Conservation (phyloP, 192 early-diverging fungal genomes). For the Haplosporangium gracile region DNA sequence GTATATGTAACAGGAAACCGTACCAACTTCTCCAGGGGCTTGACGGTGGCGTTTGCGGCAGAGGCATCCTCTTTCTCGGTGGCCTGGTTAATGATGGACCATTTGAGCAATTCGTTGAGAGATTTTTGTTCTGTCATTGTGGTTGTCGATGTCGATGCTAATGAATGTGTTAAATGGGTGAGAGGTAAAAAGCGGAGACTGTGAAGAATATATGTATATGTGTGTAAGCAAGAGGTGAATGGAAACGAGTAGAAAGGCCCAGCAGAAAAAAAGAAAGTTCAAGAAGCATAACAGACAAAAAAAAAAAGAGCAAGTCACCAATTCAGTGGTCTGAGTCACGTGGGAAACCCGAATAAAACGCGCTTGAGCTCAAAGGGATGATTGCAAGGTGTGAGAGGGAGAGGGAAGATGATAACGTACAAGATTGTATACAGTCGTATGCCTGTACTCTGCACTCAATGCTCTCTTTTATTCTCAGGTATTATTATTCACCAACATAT, state of each 20-base stretch:
- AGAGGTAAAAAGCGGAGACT: neutral
- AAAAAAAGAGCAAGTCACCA: neutral
- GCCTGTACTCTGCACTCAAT: too few relatives aligned
- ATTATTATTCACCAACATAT: neutral
- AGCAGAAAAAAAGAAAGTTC: constrained; percentile 12
- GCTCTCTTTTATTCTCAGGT: neutral
- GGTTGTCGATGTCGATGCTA: neutral
- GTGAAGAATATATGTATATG: neutral
- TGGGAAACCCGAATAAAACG: neutral
- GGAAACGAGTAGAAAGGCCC: constrained; percentile 17
- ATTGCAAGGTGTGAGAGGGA: neutral
- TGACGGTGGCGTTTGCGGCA: constrained; percentile 36
- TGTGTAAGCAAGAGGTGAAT: neutral
- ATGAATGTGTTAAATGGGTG: neutral
- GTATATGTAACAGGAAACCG: constrained; percentile 13
- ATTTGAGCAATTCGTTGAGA: constrained; percentile 86
- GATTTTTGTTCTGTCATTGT: constrained; percentile 48
- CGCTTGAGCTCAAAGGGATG: neutral
- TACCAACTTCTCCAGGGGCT: constrained; percentile 52
- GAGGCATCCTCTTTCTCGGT: constrained; percentile 79
- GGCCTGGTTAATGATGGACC: constrained; percentile 82
- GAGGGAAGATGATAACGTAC: neutral
- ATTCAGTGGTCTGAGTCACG: neutral
- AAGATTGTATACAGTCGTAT: neutral
- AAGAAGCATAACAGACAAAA: neutral